Percentiles rank a stretch among this genome's conserved stretches.
phyloP scores from a whole-genome alignment of 768 basidiomycete species.

The Mycena polygramma region DNA sequence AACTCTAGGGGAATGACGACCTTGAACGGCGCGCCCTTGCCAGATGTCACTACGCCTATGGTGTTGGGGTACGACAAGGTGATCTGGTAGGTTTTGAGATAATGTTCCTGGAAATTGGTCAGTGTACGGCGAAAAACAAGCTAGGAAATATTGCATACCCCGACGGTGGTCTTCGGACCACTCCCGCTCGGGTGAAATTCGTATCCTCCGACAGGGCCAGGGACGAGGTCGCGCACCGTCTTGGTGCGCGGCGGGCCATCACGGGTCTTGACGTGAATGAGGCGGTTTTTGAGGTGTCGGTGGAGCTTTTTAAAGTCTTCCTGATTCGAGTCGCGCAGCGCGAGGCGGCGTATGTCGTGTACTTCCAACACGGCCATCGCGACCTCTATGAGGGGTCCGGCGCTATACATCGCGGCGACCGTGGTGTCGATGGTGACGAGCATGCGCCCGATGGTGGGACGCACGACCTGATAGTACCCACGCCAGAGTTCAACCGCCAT shows the following conservation, averaged over 20 bases:
- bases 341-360: conserved; percentile 43
- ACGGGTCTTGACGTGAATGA: conserved; percentile 40
- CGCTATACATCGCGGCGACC: conserved; percentile 48
- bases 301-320: conserved; percentile 40
- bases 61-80: conserved; percentile 45
- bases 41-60: conserved; percentile 45
- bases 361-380: conserved; percentile 42
- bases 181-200: conserved; percentile 48
- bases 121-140: not conserved
- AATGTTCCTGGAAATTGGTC: conserved; percentile 48
- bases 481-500: conserved; percentile 49
- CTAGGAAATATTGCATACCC: conserved; percentile 41
- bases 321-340: conserved; percentile 24
- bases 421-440: conserved; percentile 53
- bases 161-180: conserved; percentile 44
- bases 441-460: conserved; percentile 45
- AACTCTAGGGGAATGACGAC: conserved; percentile 55
- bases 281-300: conserved; percentile 45
- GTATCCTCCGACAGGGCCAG: conserved; percentile 45
- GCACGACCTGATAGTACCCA: conserved; percentile 55
- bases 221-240: conserved; percentile 47
- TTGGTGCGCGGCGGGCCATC: conserved; percentile 30
- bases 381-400: conserved; percentile 38
- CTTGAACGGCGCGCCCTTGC: conserved; percentile 37
- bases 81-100: conserved; percentile 45